Base-by-base conservation (phyloP, 2,329 filamentous ascomycete species). In the Aspergillus cejpii region DNA sequence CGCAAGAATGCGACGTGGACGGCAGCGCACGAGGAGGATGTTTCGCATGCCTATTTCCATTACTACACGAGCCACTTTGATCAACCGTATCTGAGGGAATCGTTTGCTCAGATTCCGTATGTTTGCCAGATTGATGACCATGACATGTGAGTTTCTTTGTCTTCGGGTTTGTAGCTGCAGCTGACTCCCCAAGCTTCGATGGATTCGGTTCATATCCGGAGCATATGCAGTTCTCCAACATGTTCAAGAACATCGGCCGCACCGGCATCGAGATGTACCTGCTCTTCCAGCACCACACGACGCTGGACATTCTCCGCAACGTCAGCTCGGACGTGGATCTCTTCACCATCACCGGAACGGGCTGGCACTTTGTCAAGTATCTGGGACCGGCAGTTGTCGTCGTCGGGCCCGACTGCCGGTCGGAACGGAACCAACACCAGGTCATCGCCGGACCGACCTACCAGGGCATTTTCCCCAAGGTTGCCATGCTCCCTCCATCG, bases 21-120 rank as follows among this genome's bases (percentile, higher is more conserved):
- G 6, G 88, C 91, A 3, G 84, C 88, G 39, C 87, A 97, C 58
- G 89, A 98, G 62, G 91, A 98, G 61, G 92, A 98, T 61, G 88
- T 95, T 14, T 83, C 85, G 2, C 90, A 97, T 67, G 90, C 92
- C 6, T 98, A 95, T 71, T 98, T 98, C 68, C 92, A 98, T 66
- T 98, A 95, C 67, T 98, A 98, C 64, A 95, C 90, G 1, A 95
- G 89, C 56, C 91, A 97, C 66, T 97, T 98, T 63, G 92, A 98
- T 62, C 92, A 98, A 67, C 90, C 91, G 5, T 91, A 94, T 66
- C 68, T 98, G 54, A 77, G 92, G 48, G 92, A 98, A 67, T 90
- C 91, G 0, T 98, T 95, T 72, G 92, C 92, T 17, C 92, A 98
- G 70, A 96, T 98, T 50, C 92, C 92, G 31, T 90, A 96, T 61